phyloP scores from a whole-genome alignment of 352 stramenopile genomes.

The Phytopythium kandeliae region DNA sequence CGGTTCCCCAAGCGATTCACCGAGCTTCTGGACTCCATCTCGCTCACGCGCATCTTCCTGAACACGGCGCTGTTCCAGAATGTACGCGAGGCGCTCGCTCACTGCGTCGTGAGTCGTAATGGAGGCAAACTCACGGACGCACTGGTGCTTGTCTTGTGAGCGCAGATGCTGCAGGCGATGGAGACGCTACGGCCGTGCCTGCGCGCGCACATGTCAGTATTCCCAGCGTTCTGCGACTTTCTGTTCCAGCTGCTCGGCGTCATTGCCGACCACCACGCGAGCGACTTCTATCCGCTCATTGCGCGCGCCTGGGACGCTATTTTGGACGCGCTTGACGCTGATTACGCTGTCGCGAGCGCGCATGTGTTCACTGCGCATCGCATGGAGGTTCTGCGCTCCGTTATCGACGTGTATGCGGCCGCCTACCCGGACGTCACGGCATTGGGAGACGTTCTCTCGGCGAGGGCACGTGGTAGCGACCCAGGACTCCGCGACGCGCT shows the following conservation, averaged over 20 bases:
- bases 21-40: slow-evolving; percentile 50
- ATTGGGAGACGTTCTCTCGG: slow-evolving; percentile 34
- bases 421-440: slow-evolving; percentile 33
- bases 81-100: slow-evolving; percentile 33
- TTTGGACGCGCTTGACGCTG: slow-evolving; percentile 31
- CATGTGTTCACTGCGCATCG: slow-evolving; percentile 36
- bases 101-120: neutral
- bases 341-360: slow-evolving; percentile 25
- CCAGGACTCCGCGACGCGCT: slow-evolving; percentile 18
- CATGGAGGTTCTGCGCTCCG: slow-evolving; percentile 28
- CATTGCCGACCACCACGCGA: slow-evolving; percentile 54
- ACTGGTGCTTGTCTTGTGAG: too few species aligned
- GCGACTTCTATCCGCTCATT: slow-evolving; percentile 62
- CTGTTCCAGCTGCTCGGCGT: slow-evolving; percentile 65
- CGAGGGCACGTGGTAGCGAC: slow-evolving; percentile 21
- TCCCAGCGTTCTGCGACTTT: slow-evolving; percentile 39
- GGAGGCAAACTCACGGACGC: too few species aligned
- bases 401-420: slow-evolving; percentile 46
- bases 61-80: slow-evolving; percentile 55
- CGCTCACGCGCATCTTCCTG: slow-evolving; percentile 65
- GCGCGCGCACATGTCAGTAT: slow-evolving; percentile 19
- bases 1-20: slow-evolving; percentile 41
- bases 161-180: slow-evolving; percentile 50
- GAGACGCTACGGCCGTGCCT: slow-evolving; percentile 47
- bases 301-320: slow-evolving; percentile 43